Conservation (phyloP, 2,329 filamentous ascomycete species). For the Aspergillus udagawae region DNA sequence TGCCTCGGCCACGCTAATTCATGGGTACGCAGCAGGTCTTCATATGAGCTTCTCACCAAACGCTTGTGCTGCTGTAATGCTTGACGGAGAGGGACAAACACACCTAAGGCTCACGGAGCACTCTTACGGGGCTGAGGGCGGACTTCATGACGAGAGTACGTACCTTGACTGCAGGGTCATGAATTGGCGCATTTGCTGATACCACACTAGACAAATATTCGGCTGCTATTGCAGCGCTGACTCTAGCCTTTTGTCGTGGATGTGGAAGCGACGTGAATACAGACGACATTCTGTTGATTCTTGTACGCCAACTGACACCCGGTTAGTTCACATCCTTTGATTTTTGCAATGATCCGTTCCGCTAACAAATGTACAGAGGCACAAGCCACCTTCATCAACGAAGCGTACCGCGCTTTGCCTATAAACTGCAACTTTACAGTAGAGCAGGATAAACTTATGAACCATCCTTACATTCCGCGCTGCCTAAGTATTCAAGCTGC, state of each 20-base stretch:
- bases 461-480: slow-evolving; percentile 68
- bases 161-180: neutral
- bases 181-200: slow-evolving; percentile 3
- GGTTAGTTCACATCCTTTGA: slow-evolving; percentile 38
- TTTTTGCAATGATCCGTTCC: slow-evolving; percentile 21
- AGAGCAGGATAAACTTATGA: slow-evolving; percentile 70
- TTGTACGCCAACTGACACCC: slow-evolving; percentile 50
- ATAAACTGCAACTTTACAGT: slow-evolving; percentile 77
- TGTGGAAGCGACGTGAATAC: slow-evolving; percentile 50
- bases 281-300: slow-evolving; percentile 66
- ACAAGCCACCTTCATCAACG: slow-evolving; percentile 59
- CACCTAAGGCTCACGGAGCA: slow-evolving; percentile 39
- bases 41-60: slow-evolving; percentile 44
- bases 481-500: slow-evolving; percentile 76
- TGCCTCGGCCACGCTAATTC: slow-evolving; percentile 1
- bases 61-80: slow-evolving; percentile 35
- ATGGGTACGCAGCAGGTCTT: slow-evolving; percentile 24
- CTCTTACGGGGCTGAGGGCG: slow-evolving; percentile 35
- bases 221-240: slow-evolving; percentile 60
- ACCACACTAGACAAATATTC: slow-evolving; percentile 33
- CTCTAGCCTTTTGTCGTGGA: slow-evolving; percentile 49
- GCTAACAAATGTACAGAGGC: slow-evolving; percentile 47
- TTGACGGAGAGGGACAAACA: slow-evolving; percentile 38
- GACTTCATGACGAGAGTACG: slow-evolving; percentile 37
- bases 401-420: slow-evolving; percentile 66